Evolutionary conservation across 805 yeast genomes (phyloP), one percentile per base, ranked within the genome.

Genomic region (Candida adriatica): DNA sequence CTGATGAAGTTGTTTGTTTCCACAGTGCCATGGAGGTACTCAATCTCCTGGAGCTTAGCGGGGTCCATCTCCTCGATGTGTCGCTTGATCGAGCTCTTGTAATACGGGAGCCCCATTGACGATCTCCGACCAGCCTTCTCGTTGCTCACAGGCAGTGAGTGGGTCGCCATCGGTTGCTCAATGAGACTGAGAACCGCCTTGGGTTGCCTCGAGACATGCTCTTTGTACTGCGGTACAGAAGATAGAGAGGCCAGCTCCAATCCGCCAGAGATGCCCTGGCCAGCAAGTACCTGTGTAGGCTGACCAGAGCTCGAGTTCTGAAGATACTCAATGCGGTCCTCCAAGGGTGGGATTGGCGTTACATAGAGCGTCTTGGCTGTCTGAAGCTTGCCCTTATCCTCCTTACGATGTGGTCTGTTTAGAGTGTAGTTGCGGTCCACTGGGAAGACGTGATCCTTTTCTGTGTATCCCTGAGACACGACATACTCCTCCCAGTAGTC

Each of bases 401-500:
- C 32, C 24, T 31, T 28, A 5, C 20, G 18, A 8, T 31, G 36
- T 40, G 45, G 22, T 42, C 21, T 13, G 30, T 30, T 16, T 8
- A 33, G 23, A 35, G 29, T 14, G 30, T 29, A 30, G 31, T 39
- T 43, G 24, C 36, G 37, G 7, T 41, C 48, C 8, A 41, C 46
- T 16, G 49, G 49, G 35, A 55, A 60, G 3, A 70, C 75, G 18
- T 68, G 62, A 34, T 68, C 70, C 26, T 56, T 58, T 16, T 64
- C 62, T 1, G 66, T 61, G 30, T 67, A 64, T 1, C 68, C 68
- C 38, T 67, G 67, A 13, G 55, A 57, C 23, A 48, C 52, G 1
- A 66, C 65, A 4, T 53, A 43, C 4, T 55, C 56, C 39, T 71
- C 78, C 74, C 75, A 74, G 46, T 74, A 73, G 47, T 73, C 80